Conservation (phyloP, 306 rosid species). For the Mimosa bimucronata region DNA sequence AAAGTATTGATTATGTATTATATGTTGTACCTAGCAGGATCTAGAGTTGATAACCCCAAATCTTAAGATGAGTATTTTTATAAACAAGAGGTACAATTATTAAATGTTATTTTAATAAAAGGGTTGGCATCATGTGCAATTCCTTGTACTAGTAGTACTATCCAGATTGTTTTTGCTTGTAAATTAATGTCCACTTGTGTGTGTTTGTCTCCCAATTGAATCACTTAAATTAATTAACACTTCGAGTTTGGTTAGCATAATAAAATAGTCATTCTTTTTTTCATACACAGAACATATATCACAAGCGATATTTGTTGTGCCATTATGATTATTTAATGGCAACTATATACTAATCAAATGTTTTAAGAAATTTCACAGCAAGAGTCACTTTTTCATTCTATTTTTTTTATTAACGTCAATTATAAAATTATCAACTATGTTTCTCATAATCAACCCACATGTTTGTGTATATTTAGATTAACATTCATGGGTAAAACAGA, state of each 20-base stretch:
- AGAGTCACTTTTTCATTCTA: neutral
- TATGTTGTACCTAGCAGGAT: neutral
- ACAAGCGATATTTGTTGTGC: neutral
- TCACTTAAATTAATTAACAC: neutral
- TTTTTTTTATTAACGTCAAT: neutral
- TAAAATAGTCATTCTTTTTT: neutral
- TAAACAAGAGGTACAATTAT: conserved; percentile 19
- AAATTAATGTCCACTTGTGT: neutral
- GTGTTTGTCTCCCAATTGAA: neutral
- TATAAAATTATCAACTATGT: too few relatives aligned
- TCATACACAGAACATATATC: neutral
- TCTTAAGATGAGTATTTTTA: neutral
- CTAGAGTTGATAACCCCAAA: neutral
- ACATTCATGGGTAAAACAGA: too few relatives aligned
- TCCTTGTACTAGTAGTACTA: neutral
- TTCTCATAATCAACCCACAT: too few relatives aligned
- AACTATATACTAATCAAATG: neutral
- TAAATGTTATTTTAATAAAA: neutral
- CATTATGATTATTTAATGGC: too few relatives aligned
- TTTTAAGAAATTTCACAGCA: neutral
- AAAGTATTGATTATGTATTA: neutral
- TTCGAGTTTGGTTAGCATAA: neutral
- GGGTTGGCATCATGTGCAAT: neutral
- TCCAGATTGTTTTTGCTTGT: neutral
- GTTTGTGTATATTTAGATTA: too few relatives aligned